These are phyloP conservation scores for Exophiala sp. DNA, from an alignment of 2,329 filamentous ascomycete species.

Conservation along the genomic window DNA sequence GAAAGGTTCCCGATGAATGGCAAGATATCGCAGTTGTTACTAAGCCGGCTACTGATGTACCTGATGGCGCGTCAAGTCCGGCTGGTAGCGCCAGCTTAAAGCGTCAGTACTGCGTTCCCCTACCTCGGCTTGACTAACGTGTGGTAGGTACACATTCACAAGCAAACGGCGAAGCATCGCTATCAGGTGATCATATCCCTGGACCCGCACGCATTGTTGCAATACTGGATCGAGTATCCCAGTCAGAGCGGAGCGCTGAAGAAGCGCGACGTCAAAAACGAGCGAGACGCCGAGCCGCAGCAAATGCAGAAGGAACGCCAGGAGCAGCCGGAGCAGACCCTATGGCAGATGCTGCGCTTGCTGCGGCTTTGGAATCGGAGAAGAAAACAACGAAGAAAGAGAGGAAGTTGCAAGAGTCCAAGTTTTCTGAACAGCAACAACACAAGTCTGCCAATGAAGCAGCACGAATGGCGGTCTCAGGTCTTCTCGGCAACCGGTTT, in stretches of 20 bases:
- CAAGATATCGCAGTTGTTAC: constrained; percentile 61
- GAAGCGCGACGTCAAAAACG: constrained; percentile 67
- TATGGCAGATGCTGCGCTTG: constrained; percentile 29
- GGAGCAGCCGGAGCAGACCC: constrained; percentile 58
- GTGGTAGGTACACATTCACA: constrained; percentile 37
- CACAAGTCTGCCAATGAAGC: constrained; percentile 82
- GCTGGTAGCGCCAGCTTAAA: constrained; percentile 35
- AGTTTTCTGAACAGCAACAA: constrained; percentile 71
- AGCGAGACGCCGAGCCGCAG: constrained; percentile 58
- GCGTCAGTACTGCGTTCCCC: constrained; percentile 33
- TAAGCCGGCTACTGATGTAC: constrained; percentile 12
- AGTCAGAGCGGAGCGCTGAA: constrained; percentile 67
- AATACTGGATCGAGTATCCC: constrained; percentile 39
- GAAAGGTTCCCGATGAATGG: constrained; percentile 73
- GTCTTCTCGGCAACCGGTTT: constrained; percentile 55
- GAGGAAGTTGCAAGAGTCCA: constrained; percentile 69
- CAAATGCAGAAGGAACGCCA: constrained; percentile 48
- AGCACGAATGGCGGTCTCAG: constrained; percentile 67
- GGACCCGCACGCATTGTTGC: constrained; percentile 28
- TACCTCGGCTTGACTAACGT: constrained; percentile 29
- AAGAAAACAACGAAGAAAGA: constrained; percentile 85
- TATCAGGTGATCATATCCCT: constrained; percentile 28
- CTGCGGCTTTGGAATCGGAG: constrained; percentile 55
- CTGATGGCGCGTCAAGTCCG: constrained; percentile 29
- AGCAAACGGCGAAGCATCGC: constrained; percentile 36